Evolutionary conservation across 2,329 filamentous ascomycete genomes (phyloP).

Genomic region (Fusarium miscanthi): DNA sequence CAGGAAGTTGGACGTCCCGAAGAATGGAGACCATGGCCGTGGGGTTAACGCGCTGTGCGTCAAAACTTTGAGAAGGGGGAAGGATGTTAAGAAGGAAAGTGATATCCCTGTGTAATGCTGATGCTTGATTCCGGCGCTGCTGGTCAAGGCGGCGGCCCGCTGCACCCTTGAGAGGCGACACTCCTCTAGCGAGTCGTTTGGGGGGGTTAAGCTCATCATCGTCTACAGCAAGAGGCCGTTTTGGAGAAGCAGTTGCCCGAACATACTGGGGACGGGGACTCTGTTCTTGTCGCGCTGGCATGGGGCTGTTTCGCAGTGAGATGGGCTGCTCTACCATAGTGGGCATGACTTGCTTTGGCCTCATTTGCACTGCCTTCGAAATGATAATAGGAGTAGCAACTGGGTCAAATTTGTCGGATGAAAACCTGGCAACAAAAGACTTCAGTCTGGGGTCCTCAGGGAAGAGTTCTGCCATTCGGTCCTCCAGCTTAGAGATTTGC

Average conservation of each 20-base stretch:
- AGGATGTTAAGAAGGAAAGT: constrained; percentile 77
- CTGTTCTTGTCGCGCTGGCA: constrained; percentile 50
- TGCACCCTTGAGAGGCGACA: constrained; percentile 91
- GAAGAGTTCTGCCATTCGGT: constrained; percentile 93
- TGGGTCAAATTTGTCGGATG: constrained; percentile 79
- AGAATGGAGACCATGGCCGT: constrained; percentile 79
- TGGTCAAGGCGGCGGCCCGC: constrained; percentile 87
- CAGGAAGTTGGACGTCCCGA: constrained; percentile 73
- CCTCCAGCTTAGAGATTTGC: constrained; percentile 90
- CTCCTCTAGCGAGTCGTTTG: constrained; percentile 88
- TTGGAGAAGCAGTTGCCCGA: constrained; percentile 65
- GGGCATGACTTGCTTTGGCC: constrained; percentile 67
- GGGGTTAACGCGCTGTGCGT: constrained; percentile 75
- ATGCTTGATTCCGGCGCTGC: constrained; percentile 71
- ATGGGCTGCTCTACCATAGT: constrained; percentile 62
- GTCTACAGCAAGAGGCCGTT: constrained; percentile 71
- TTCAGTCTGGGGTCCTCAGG: constrained; percentile 83
- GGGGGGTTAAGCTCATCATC: constrained; percentile 81
- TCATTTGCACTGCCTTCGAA: constrained; percentile 82
- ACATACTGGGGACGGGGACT: constrained; percentile 62
- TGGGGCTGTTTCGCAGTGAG: constrained; percentile 60
- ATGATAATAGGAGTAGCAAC: constrained; percentile 84
- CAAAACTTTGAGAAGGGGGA: constrained; percentile 78
- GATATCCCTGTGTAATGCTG: constrained; percentile 78
- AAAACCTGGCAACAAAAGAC: constrained; percentile 82